Evolutionary conservation across 2,329 filamentous ascomycete genomes (phyloP), one percentile per base, ranked within the genome.

Genomic region (Colletotrichum costaricense): DNA sequence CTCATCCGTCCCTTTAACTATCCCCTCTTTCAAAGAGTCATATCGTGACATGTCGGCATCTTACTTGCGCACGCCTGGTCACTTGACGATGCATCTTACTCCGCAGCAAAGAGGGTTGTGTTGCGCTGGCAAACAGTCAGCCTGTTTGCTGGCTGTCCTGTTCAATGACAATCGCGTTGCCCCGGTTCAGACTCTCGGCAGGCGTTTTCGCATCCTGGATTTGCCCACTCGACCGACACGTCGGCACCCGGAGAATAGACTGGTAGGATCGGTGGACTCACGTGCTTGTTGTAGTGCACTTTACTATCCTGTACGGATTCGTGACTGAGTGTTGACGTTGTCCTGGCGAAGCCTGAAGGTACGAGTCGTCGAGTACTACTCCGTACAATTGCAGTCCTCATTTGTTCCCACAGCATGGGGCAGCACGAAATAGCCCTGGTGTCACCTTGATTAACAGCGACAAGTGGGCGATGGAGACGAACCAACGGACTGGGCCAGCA

Each of bases 11-110:
- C 28, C 33, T 69, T 24, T 63, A 49, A 26, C 28, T 46, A 46
- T 57, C 52, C 67, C 60, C 38, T 59, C 62, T 63, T 26, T 62
- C 60, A 42, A 65, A 55, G 67, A 73, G 46, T 73, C 67, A 73
- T 65, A 73, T 73, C 60, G 71, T 73, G 71, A 73, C 71, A 73
- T 73, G 71, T 73, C 67, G 54, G 56, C 67, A 73, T 73, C 67
- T 62, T 73, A 73, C 67, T 73, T 73, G 71, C 56, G 67, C 56
- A 46, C 60, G 52, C 67, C 60, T 35, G 54, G 62, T 73, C 71
- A 73, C 67, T 71, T 73, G 71, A 73, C 56, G 59, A 62, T 65
- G 71, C 67, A 65, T 62, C 60, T 66, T 70, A 62, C 71, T 73
- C 71, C 67, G 60, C 71, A 60, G 56, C 46, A 73, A 49, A 56